Percentiles rank a stretch among this genome's conserved stretches.
These are phyloP conservation scores for Hexamita inflata DNA, from an alignment of 208 protist genomes.

Conservation along the genomic window DNA sequence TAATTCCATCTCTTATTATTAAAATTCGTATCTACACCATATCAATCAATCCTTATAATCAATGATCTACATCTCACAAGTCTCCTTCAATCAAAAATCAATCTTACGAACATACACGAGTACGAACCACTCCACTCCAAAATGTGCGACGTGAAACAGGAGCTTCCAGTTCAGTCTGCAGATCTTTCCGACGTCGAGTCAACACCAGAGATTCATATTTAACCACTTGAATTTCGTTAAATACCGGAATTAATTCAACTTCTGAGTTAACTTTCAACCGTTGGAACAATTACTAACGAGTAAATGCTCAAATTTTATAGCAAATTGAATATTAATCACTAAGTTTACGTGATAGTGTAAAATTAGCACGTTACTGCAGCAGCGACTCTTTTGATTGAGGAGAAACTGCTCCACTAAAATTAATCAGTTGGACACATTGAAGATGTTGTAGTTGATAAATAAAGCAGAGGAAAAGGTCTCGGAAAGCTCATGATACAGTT, in stretches of 20 bases:
- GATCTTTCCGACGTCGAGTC: neutral
- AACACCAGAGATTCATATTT: neutral
- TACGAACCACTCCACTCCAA: too few species aligned
- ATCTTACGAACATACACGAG: too few species aligned
- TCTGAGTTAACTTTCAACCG: slow-evolving; percentile 12
- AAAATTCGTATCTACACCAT: too few species aligned
- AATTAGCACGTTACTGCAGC: slow-evolving; percentile 41
- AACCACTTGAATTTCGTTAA: neutral
- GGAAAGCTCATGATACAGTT: slow-evolving; percentile 43
- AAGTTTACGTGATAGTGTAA: neutral
- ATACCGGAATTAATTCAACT: neutral
- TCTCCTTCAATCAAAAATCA: too few species aligned
- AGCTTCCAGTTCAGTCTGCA: too few species aligned
- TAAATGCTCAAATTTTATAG: neutral
- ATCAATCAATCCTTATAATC: too few species aligned
- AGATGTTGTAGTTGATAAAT: slow-evolving; percentile 58
- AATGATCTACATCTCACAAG: too few species aligned
- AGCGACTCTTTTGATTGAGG: slow-evolving; percentile 52
- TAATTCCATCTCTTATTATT: too few species aligned
- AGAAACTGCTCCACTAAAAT: slow-evolving; percentile 52
- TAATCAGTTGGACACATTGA: slow-evolving; percentile 57
- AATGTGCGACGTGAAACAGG: too few species aligned
- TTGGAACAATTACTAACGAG: neutral
- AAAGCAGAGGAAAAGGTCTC: slow-evolving; percentile 49
- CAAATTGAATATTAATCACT: neutral